phyloP scores from a whole-genome alignment of 768 basidiomycete genomes.

The Lanmaoa pseudosensibilis region DNA sequence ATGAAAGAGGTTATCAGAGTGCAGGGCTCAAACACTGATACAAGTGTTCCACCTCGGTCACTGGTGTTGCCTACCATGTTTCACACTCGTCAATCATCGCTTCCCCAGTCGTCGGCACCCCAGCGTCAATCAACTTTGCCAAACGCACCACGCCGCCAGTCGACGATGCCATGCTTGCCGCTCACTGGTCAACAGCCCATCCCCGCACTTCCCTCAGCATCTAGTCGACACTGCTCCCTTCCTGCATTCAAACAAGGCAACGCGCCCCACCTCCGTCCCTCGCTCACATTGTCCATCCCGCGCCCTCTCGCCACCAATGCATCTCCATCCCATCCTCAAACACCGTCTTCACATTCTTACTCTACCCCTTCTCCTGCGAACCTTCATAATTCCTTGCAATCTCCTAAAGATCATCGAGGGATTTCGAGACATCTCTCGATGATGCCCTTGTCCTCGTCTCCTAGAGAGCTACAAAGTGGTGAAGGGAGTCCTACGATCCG shows the following conservation, averaged over 20 bases:
- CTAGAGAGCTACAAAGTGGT: not conserved
- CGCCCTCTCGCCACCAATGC: not conserved
- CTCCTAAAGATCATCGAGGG: not conserved
- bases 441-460: slow-evolving; percentile 15
- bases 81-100: slow-evolving; percentile 7
- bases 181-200: not conserved
- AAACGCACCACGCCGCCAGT: slow-evolving; percentile 10
- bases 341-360: slow-evolving; percentile 5
- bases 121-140: slow-evolving; percentile 2
- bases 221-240: slow-evolving; percentile 25
- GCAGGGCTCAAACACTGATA: not conserved
- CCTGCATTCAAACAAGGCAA: slow-evolving; percentile 19
- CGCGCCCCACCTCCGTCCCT: not conserved
- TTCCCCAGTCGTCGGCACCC: not conserved
- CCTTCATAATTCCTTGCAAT: not conserved
- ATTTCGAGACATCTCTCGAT: slow-evolving; percentile 21
- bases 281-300: slow-evolving; percentile 4
- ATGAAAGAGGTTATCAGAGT: not conserved
- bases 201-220: not conserved
- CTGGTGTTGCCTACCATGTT: slow-evolving; percentile 10
- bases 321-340: slow-evolving; percentile 3
- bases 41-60: not conserved
- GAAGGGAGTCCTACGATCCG: slow-evolving; percentile 3
- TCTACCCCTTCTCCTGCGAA: slow-evolving; percentile 2
- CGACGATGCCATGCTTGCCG: slow-evolving; percentile 4